These are phyloP conservation scores for Paramecium sexaurelia DNA, from an alignment of 73 alveolate species.

Conservation along the genomic window DNA sequence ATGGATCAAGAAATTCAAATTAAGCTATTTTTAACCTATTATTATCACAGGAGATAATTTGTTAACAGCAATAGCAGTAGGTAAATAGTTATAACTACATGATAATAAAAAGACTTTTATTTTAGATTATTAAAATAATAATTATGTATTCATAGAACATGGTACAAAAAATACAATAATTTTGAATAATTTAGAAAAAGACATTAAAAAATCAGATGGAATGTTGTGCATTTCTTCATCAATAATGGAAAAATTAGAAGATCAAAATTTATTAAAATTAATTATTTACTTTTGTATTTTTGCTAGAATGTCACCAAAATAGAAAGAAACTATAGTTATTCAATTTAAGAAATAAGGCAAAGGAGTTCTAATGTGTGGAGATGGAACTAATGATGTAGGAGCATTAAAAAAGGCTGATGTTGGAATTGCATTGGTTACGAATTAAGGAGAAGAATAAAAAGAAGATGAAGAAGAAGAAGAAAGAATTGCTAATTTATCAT, in stretches of 20 bases:
- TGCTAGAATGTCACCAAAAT: conserved; percentile 94
- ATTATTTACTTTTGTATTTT: conserved; percentile 75
- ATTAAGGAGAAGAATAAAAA: conserved; percentile 80
- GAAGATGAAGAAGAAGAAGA: conserved; percentile 72
- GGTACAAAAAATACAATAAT: neutral
- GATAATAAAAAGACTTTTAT: conserved; percentile 59
- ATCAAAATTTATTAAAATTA: neutral
- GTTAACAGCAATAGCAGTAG: conserved; percentile 94
- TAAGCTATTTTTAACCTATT: conserved; percentile 80
- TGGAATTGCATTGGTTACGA: conserved; percentile 92
- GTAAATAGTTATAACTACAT: conserved; percentile 76
- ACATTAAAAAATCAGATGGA: neutral
- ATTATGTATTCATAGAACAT: conserved; percentile 67
- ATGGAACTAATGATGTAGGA: conserved; percentile 99
- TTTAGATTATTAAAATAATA: conserved; percentile 68
- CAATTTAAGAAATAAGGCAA: conserved; percentile 85
- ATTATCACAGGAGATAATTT: conserved; percentile 97
- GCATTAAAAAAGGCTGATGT: conserved; percentile 92
- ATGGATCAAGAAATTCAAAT: conserved; percentile 81
- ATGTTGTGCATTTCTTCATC: conserved; percentile 15
- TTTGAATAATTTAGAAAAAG: neutral
- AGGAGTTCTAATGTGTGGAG: conserved; percentile 97
- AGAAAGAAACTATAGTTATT: conserved; percentile 90
- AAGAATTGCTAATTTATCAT: conserved; percentile 35
- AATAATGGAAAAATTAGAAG: neutral